Evolutionary conservation across 2,329 filamentous ascomycete genomes (phyloP).

Genomic region (Claviceps pusilla): DNA sequence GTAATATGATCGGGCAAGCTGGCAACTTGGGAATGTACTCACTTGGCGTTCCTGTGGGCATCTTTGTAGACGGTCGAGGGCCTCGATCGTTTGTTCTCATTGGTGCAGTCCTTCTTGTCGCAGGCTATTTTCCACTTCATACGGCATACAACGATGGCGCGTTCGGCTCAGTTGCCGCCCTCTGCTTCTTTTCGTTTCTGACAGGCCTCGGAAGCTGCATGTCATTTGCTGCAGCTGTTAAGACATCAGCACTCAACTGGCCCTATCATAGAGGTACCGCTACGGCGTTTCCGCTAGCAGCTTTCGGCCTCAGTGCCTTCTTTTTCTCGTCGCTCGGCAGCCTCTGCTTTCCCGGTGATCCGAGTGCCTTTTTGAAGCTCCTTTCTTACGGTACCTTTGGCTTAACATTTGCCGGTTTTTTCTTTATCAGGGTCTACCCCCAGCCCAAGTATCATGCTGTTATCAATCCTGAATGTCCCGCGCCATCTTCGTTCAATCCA

Average conservation of each 20-base stretch:
- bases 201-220: constrained; percentile 81
- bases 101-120: constrained; percentile 55
- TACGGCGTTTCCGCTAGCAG: constrained; percentile 82
- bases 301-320: constrained; percentile 88
- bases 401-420: constrained; percentile 62
- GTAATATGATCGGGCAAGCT: constrained; percentile 74
- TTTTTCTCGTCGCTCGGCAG: constrained; percentile 78
- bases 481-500: constrained; percentile 1
- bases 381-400: constrained; percentile 65
- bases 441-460: constrained; percentile 41
- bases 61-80: constrained; percentile 71
- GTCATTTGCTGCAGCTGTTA: constrained; percentile 80
- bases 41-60: constrained; percentile 73
- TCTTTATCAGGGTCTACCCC: constrained; percentile 65
- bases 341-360: constrained; percentile 68
- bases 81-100: constrained; percentile 64
- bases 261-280: constrained; percentile 82
- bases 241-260: constrained; percentile 79
- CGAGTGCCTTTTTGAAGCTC: constrained; percentile 64
- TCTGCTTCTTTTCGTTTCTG: constrained; percentile 75
- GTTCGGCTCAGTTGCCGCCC: constrained; percentile 36
- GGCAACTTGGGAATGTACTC: constrained; percentile 92
- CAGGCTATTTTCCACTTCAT: constrained; percentile 79
- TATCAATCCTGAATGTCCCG: constrained; percentile 17
- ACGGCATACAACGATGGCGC: constrained; percentile 55